phyloP scores from a whole-genome alignment of 371 early-diverging fungal genomes.

The Mucor saturninus region DNA sequence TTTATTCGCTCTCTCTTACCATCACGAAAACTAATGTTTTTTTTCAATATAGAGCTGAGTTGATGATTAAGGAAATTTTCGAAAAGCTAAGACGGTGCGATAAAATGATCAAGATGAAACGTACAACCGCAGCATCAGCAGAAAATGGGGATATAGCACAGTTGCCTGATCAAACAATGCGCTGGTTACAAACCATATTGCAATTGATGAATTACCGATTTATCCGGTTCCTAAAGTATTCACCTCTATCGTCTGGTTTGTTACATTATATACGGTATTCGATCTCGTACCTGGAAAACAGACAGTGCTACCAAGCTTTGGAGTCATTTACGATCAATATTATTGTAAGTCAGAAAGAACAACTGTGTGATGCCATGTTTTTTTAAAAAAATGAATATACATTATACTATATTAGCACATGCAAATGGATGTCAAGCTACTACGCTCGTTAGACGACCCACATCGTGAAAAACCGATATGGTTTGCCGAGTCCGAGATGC shows the following conservation, averaged over 20 bases:
- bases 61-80: constrained; percentile 77
- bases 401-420: constrained; percentile 43
- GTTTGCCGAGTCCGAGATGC: constrained; percentile 72
- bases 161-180: constrained; percentile 60
- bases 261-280: constrained; percentile 70
- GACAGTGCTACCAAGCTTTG: constrained; percentile 68
- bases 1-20: background rate
- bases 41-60: constrained; percentile 54
- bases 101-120: constrained; percentile 54
- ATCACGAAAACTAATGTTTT: background rate
- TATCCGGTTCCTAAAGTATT: constrained; percentile 56
- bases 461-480: constrained; percentile 65
- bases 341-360: constrained; percentile 38
- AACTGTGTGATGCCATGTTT: background rate
- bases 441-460: constrained; percentile 63
- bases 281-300: constrained; percentile 63
- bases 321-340: constrained; percentile 70
- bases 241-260: constrained; percentile 52
- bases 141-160: constrained; percentile 20
- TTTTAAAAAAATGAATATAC: background rate
- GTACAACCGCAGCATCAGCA: background rate
- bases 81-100: constrained; percentile 78
- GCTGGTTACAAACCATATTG: constrained; percentile 79
- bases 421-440: constrained; percentile 64
- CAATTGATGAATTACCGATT: constrained; percentile 79